These are phyloP conservation scores for Hypoxylon cercidicola DNA, from an alignment of 495 filamentous ascomycete species.

Conservation along the genomic window DNA sequence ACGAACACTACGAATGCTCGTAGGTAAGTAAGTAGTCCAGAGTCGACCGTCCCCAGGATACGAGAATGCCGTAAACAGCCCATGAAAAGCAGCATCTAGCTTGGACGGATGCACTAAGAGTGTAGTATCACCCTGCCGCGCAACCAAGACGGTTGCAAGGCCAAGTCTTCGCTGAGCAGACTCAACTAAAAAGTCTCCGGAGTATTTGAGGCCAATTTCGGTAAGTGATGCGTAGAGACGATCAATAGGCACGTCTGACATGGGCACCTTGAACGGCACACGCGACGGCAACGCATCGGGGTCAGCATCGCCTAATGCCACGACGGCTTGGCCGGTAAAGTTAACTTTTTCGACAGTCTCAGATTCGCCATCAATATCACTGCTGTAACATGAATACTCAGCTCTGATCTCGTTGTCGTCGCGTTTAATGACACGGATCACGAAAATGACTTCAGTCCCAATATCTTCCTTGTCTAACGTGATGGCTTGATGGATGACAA, in stretches of 20 bases:
- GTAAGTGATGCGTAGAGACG: neutral
- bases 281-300: conserved; percentile 6
- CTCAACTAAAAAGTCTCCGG: neutral
- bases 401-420: neutral
- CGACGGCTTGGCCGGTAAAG: conserved; percentile 12
- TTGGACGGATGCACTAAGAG: conserved; percentile 36
- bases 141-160: conserved; percentile 1
- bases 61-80: conserved; percentile 23
- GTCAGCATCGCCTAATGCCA: conserved; percentile 6
- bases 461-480: conserved; percentile 20
- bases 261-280: neutral
- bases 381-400: conserved; percentile 26
- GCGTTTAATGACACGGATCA: conserved; percentile 19
- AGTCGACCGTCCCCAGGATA: conserved; percentile 21
- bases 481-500: conserved; percentile 30
- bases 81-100: conserved; percentile 40
- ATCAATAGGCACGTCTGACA: neutral
- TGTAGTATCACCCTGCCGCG: too few species aligned
- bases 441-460: conserved; percentile 28
- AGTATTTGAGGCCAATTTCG: conserved; percentile 2
- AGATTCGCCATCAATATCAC: neutral
- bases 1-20: conserved; percentile 15
- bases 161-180: neutral
- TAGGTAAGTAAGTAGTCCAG: conserved; percentile 31
- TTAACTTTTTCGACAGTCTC: neutral